phyloP scores from a whole-genome alignment of 805 yeast species.

The Metschnikowia aberdeeniae region DNA sequence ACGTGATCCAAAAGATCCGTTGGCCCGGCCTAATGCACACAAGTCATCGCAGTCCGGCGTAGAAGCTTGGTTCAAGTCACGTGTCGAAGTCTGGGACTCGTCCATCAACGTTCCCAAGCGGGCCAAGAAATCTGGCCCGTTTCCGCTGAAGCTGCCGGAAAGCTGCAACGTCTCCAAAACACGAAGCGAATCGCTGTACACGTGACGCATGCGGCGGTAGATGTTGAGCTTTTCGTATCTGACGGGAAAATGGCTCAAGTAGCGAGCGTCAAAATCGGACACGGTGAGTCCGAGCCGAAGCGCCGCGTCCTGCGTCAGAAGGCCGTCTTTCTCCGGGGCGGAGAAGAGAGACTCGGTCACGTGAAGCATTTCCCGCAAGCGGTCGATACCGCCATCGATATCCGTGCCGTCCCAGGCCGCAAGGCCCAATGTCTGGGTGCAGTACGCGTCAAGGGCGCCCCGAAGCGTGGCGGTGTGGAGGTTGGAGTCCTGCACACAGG shows the following conservation, averaged over 20 bases:
- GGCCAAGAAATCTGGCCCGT: constrained; percentile 31
- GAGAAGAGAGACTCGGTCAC: constrained; percentile 42
- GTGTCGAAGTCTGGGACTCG: constrained; percentile 54
- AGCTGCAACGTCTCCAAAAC: constrained; percentile 49
- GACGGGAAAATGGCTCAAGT: constrained; percentile 52
- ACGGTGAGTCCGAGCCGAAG: constrained; percentile 36
- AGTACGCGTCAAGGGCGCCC: constrained; percentile 57
- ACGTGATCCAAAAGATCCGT: constrained; percentile 64
- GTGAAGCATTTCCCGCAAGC: constrained; percentile 39
- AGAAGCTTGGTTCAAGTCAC: constrained; percentile 49
- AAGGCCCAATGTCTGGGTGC: constrained; percentile 26
- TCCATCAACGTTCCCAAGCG: constrained; percentile 55
- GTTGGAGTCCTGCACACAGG: constrained; percentile 45
- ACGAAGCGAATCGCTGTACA: constrained; percentile 55
- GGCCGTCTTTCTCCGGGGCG: constrained; percentile 40
- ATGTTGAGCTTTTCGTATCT: constrained; percentile 52
- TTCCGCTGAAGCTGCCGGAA: constrained; percentile 25
- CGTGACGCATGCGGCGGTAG: constrained; percentile 58
- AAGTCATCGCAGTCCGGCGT: constrained; percentile 47
- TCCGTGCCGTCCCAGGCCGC: constrained; percentile 44
- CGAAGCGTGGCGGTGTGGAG: constrained; percentile 56
- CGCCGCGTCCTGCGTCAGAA: constrained; percentile 47
- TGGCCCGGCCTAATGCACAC: constrained; percentile 47
- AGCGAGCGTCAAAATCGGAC: constrained; percentile 32
- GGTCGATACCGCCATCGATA: constrained; percentile 37